Conservation (phyloP, 2,329 filamentous ascomycete species). For the Tolypocladium ovalisporum region DNA sequence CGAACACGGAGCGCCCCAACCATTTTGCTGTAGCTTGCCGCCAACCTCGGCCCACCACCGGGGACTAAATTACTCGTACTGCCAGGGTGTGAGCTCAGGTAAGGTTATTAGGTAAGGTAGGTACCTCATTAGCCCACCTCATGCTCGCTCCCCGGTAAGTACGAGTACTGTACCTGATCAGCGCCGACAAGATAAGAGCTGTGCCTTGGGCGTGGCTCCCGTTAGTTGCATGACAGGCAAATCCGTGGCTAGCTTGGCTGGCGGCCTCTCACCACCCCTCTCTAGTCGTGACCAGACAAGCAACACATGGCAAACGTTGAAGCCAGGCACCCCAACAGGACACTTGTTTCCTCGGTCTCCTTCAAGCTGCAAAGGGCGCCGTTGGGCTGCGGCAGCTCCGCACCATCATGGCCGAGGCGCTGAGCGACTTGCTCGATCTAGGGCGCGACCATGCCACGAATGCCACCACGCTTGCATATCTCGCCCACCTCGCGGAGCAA, state of each 20-base stretch:
- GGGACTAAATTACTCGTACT: too few species aligned
- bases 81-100: too few species aligned
- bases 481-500: slow-evolving; percentile 66
- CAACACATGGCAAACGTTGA: neutral
- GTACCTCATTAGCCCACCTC: too few species aligned
- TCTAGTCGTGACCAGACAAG: neutral
- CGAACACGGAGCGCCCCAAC: neutral
- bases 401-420: slow-evolving; percentile 22
- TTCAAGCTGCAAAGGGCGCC: neutral
- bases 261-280: neutral
- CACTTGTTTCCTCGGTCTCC: neutral
- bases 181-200: neutral
- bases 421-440: slow-evolving; percentile 24
- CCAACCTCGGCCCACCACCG: neutral
- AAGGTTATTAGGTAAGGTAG: too few species aligned
- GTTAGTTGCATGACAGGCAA: neutral
- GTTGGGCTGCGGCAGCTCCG: neutral
- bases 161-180: neutral
- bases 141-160: neutral
- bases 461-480: slow-evolving; percentile 54
- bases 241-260: too few species aligned
- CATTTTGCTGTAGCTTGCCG: neutral
- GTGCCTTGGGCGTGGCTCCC: neutral
- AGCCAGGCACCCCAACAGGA: neutral
- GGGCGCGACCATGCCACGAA: slow-evolving; percentile 27